Conservation (phyloP, 257 asterid genomes). For the Schizonepeta tenuifolia region DNA sequence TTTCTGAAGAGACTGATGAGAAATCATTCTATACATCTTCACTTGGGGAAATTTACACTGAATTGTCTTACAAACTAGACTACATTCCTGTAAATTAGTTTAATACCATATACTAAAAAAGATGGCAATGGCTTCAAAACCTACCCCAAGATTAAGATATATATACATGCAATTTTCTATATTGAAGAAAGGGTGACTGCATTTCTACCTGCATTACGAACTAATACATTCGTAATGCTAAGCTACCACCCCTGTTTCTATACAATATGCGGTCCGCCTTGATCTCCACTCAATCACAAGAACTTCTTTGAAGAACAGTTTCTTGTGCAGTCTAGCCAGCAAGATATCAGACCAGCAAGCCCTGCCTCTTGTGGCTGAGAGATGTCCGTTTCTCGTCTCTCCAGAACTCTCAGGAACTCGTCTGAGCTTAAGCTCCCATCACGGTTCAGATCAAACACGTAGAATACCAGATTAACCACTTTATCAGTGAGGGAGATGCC, state of each 20-base stretch:
- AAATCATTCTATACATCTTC: slow-evolving; percentile 18
- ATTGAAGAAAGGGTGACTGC: slow-evolving; percentile 16
- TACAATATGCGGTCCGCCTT: neutral
- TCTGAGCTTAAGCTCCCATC: slow-evolving; percentile 83
- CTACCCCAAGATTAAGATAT: slow-evolving; percentile 3
- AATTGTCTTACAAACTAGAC: slow-evolving; percentile 7
- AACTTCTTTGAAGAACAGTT: slow-evolving; percentile 46
- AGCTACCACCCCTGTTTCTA: neutral
- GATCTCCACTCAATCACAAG: slow-evolving; percentile 11
- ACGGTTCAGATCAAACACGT: slow-evolving; percentile 64
- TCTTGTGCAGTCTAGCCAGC: slow-evolving; percentile 63
- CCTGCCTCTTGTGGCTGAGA: slow-evolving; percentile 54
- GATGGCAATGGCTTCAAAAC: slow-evolving; percentile 11
- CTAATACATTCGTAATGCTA: neutral
- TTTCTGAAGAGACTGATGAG: neutral
- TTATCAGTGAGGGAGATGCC: slow-evolving; percentile 67
- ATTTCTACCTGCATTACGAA: neutral
- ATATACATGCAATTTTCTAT: slow-evolving; percentile 5
- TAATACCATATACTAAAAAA: slow-evolving; percentile 22
- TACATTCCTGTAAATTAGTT: slow-evolving; percentile 19
- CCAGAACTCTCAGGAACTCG: slow-evolving; percentile 76
- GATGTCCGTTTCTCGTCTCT: slow-evolving; percentile 56
- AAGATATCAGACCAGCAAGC: slow-evolving; percentile 54
- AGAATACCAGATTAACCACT: slow-evolving; percentile 71
- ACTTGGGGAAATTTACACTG: slow-evolving; percentile 13